phyloP scores from a whole-genome alignment of 163 green algal species.

The Scenedesmus sp. region DNA sequence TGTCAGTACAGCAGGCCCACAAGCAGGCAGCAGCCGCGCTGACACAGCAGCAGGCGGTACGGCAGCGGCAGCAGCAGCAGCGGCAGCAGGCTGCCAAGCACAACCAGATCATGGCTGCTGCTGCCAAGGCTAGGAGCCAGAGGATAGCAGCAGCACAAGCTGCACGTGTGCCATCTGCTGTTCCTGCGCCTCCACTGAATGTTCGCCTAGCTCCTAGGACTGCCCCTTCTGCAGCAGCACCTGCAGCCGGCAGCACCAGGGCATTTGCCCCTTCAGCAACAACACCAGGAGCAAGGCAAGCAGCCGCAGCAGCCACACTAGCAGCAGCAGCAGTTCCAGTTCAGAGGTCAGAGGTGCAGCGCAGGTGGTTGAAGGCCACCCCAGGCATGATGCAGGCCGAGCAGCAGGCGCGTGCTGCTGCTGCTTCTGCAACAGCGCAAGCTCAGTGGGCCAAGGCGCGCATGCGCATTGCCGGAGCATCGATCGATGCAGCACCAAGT shows the following conservation, averaged over 20 bases:
- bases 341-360: background rate
- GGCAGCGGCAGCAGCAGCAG: background rate
- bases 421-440: background rate
- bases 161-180: background rate
- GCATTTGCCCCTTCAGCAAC: background rate
- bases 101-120: background rate
- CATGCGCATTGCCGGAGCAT: background rate
- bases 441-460: background rate
- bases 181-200: background rate
- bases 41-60: background rate
- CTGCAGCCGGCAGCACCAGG: background rate
- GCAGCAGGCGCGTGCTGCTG: background rate
- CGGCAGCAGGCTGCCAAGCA: background rate
- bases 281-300: background rate
- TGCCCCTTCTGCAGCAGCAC: background rate
- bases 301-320: background rate
- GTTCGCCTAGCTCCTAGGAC: background rate
- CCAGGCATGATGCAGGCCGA: background rate
- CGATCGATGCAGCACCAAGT: background rate
- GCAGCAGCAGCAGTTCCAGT: background rate
- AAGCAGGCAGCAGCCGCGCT: background rate
- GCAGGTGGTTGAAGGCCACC: background rate
- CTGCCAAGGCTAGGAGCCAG: conserved; percentile 11
- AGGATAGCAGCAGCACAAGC: background rate
- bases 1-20: background rate